Conservation (phyloP, 495 filamentous ascomycete genomes). For the Aspergillus kassunensis region DNA sequence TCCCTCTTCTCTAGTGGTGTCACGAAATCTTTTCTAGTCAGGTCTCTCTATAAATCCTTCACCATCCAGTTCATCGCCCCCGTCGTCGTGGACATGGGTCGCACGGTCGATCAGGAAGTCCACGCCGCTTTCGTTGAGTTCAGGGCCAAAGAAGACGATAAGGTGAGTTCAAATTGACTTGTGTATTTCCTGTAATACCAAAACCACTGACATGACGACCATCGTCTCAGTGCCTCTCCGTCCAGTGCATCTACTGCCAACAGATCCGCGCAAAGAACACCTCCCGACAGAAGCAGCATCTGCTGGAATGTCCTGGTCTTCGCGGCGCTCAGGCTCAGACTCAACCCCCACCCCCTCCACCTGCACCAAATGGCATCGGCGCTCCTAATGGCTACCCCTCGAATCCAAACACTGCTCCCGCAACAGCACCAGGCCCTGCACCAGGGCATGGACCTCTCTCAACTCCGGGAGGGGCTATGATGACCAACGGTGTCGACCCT, state of each 20-base stretch:
- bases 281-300: slow-evolving; percentile 53
- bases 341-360: slow-evolving; percentile 33
- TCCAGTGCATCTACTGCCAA: slow-evolving; percentile 58
- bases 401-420: slow-evolving; percentile 40
- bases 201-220: slow-evolving; percentile 27
- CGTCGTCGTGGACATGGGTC: slow-evolving; percentile 44
- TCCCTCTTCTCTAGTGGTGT: background rate
- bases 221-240: slow-evolving; percentile 49
- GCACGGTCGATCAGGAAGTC: slow-evolving; percentile 55
- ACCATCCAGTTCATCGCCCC: slow-evolving; percentile 27
- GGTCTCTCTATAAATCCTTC: slow-evolving; percentile 13
- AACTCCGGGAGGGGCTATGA: slow-evolving; percentile 39
- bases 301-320: slow-evolving; percentile 51
- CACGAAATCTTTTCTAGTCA: slow-evolving; percentile 10
- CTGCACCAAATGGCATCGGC: slow-evolving; percentile 42
- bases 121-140: slow-evolving; percentile 58
- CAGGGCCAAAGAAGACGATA: slow-evolving; percentile 58
- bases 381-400: slow-evolving; percentile 44
- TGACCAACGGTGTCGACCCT: slow-evolving; percentile 44
- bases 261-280: slow-evolving; percentile 57
- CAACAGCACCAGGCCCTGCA: slow-evolving; percentile 32
- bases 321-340: slow-evolving; percentile 43
- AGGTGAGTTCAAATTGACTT: slow-evolving; percentile 51
- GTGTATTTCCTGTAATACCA: slow-evolving; percentile 46
- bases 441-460: slow-evolving; percentile 30